Evolutionary conservation across 306 rosid species (phyloP).

Genomic region (Cicer pinnatifidum): DNA sequence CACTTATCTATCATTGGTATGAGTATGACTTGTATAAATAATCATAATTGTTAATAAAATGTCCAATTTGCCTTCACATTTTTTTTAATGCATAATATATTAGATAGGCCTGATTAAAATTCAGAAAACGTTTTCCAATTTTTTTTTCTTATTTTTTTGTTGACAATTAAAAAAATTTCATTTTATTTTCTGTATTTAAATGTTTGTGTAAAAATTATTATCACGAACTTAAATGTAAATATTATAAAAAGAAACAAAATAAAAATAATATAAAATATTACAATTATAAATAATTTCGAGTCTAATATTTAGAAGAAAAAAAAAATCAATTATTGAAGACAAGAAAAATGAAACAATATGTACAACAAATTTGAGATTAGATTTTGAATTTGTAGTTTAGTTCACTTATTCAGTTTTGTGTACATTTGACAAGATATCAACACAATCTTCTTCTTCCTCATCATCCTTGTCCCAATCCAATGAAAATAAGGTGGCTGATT

Average conservation of each 20-base stretch:
- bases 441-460: constrained; percentile 64
- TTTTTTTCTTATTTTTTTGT: neutral
- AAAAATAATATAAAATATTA: neutral
- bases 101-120: neutral
- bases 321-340: too few relatives aligned
- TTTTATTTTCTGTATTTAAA: neutral
- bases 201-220: neutral
- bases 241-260: neutral
- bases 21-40: neutral
- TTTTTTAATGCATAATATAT: neutral
- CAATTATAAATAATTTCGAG: neutral
- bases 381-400: neutral
- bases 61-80: neutral
- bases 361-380: neutral
- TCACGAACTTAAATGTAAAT: neutral
- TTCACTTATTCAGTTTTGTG: constrained; percentile 43
- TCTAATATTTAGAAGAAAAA: neutral
- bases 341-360: too few relatives aligned
- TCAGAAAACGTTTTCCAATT: neutral
- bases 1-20: constrained; percentile 15
- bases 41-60: constrained; percentile 7
- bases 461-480: constrained; percentile 75
- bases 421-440: constrained; percentile 55
- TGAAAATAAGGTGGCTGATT: constrained; percentile 69
- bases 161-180: neutral